Evolutionary conservation across 2,329 filamentous ascomycete genomes (phyloP).

Genomic region (Hypoxylon sp.): DNA sequence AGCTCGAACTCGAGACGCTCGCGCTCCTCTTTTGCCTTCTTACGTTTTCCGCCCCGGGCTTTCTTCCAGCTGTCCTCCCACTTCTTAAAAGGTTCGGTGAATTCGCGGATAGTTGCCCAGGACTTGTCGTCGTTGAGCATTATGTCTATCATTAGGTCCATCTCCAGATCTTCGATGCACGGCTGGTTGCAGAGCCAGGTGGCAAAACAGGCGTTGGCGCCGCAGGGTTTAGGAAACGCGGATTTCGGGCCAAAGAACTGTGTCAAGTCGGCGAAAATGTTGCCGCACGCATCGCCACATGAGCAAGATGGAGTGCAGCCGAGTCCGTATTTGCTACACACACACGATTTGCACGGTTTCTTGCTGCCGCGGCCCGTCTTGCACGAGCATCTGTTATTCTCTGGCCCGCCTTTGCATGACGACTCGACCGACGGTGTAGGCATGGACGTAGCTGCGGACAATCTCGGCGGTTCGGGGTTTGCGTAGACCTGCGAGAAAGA

Average conservation of each 20-base stretch:
- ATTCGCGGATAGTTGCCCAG: slow-evolving; percentile 47
- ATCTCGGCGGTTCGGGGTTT: slow-evolving; percentile 42
- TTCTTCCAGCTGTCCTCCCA: slow-evolving; percentile 52
- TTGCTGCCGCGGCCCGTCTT: slow-evolving; percentile 53
- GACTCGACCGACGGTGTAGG: slow-evolving; percentile 46
- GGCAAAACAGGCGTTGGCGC: slow-evolving; percentile 51
- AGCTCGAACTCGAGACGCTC: slow-evolving; percentile 52
- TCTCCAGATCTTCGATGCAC: slow-evolving; percentile 51
- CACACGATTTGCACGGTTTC: slow-evolving; percentile 50
- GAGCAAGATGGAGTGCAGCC: slow-evolving; percentile 47
- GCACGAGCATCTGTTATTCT: slow-evolving; percentile 48
- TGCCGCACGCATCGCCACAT: slow-evolving; percentile 49
- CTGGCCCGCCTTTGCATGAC: slow-evolving; percentile 40
- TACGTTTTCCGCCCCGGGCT: slow-evolving; percentile 46
- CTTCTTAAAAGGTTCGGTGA: slow-evolving; percentile 46
- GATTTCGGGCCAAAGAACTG: slow-evolving; percentile 49
- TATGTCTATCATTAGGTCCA: slow-evolving; percentile 52
- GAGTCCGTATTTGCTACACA: slow-evolving; percentile 50
- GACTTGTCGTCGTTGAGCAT: slow-evolving; percentile 51
- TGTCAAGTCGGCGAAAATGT: slow-evolving; percentile 51
- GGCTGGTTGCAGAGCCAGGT: slow-evolving; percentile 52
- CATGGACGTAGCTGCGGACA: slow-evolving; percentile 38
- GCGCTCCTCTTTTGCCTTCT: slow-evolving; percentile 49
- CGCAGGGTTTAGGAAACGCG: slow-evolving; percentile 49
- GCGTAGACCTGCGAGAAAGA: slow-evolving; percentile 43